phyloP scores from a whole-genome alignment of 768 basidiomycete species.

The Suillus brevipes region DNA sequence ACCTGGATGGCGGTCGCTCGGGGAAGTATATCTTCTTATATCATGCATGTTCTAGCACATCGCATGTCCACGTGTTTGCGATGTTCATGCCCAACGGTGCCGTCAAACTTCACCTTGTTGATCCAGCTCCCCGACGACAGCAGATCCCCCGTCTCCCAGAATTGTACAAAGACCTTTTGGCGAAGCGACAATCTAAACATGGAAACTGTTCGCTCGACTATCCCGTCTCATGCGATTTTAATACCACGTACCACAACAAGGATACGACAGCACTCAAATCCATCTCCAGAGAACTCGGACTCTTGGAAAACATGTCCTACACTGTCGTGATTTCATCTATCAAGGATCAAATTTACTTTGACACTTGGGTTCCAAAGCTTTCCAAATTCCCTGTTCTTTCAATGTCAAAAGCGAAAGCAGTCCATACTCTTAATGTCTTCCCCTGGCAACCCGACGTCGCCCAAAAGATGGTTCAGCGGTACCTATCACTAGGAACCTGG shows the following conservation, averaged over 20 bases:
- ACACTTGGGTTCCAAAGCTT: conserved; percentile 66
- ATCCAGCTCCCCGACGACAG: conserved; percentile 85
- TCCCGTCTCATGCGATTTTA: conserved; percentile 58
- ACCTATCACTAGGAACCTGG: conserved; percentile 76
- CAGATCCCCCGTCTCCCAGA: conserved; percentile 76
- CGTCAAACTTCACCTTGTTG: conserved; percentile 85
- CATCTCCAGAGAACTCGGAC: conserved; percentile 81
- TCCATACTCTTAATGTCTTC: conserved; percentile 78
- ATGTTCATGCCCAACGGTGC: conserved; percentile 74
- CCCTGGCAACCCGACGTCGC: conserved; percentile 87
- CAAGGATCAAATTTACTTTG: conserved; percentile 84
- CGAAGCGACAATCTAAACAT: conserved; percentile 46
- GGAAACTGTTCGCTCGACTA: conserved; percentile 60
- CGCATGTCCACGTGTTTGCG: conserved; percentile 82
- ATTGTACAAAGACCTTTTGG: conserved; percentile 62
- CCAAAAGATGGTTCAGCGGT: conserved; percentile 82
- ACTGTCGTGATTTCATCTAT: conserved; percentile 83
- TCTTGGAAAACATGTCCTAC: conserved; percentile 71
- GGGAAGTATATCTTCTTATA: conserved; percentile 86
- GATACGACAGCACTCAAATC: conserved; percentile 82
- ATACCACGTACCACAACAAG: conserved; percentile 73
- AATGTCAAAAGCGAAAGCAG: conserved; percentile 75
- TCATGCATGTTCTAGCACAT: conserved; percentile 74
- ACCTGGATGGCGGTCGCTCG: conserved; percentile 69
- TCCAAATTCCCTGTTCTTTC: conserved; percentile 84